A percentile compares a stretch with the other conserved stretches of the same genome.
phyloP scores from a whole-genome alignment of 139 green algal genomes.

The Chlorella sp. region DNA sequence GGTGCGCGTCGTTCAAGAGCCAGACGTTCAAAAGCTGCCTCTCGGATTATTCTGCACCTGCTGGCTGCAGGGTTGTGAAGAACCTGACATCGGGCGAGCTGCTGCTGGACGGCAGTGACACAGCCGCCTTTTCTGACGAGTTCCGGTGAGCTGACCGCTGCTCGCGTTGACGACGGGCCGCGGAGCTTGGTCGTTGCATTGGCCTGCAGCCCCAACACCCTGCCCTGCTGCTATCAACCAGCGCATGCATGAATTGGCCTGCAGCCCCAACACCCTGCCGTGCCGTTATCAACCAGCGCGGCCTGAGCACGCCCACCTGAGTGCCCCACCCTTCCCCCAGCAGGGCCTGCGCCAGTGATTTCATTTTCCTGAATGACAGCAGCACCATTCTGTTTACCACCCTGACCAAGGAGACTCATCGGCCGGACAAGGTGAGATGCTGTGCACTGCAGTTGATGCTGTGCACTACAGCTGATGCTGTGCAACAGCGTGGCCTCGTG shows the following conservation, averaged over 20 bases:
- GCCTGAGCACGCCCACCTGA: no score
- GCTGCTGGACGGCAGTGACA: background rate
- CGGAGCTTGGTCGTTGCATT: no score
- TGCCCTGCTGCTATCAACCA: no score
- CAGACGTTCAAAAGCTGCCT: no score
- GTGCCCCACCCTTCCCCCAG: no score
- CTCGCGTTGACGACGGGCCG: background rate
- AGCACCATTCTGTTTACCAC: slow-evolving; percentile 73
- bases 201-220: no score
- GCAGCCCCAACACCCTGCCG: no score
- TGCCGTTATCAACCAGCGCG: background rate
- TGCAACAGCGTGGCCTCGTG: background rate
- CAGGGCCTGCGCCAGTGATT: background rate
- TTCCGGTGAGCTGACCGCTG: background rate
- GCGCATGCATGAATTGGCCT: no score
- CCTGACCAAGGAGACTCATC: slow-evolving; percentile 72
- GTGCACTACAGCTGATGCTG: background rate
- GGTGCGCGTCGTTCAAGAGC: no score
- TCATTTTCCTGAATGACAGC: slow-evolving; percentile 51
- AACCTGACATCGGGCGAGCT: background rate
- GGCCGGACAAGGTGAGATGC: slow-evolving; percentile 50
- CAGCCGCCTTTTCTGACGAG: background rate
- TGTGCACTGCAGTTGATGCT: no score
- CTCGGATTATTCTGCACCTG: no score
- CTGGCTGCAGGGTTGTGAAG: slow-evolving; percentile 24